These are phyloP conservation scores for Coniella lustricola DNA, from an alignment of 2,329 filamentous ascomycete species.

Conservation along the genomic window DNA sequence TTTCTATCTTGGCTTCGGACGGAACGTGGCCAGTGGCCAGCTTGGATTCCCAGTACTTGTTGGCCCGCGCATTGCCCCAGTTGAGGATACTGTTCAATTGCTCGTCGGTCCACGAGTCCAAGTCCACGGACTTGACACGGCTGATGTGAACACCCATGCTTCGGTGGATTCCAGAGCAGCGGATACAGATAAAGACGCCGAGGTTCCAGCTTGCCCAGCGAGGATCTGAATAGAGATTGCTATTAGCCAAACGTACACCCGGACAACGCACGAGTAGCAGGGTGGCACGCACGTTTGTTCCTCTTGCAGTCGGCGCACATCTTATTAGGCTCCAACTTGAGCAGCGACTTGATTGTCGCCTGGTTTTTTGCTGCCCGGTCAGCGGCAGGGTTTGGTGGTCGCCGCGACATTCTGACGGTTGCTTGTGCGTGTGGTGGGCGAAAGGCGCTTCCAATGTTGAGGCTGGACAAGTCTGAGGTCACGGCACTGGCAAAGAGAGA, in stretches of 20 bases:
- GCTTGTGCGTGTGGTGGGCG: slow-evolving; percentile 16
- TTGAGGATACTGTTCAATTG: slow-evolving; percentile 87
- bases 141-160: slow-evolving; percentile 99
- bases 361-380: slow-evolving; percentile 91
- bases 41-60: slow-evolving; percentile 99
- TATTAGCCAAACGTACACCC: neutral
- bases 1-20: slow-evolving; percentile 97
- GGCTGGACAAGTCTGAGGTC: neutral
- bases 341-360: slow-evolving; percentile 84
- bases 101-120: slow-evolving; percentile 98
- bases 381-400: slow-evolving; percentile 67
- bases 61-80: slow-evolving; percentile 94
- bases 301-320: slow-evolving; percentile 97
- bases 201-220: slow-evolving; percentile 99
- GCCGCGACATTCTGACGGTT: slow-evolving; percentile 61
- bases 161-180: slow-evolving; percentile 96
- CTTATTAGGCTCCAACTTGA: slow-evolving; percentile 95
- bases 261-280: too few species aligned
- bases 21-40: slow-evolving; percentile 84
- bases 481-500: neutral
- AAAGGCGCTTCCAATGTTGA: neutral
- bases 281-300: slow-evolving; percentile 73
- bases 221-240: slow-evolving; percentile 58
- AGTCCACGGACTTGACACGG: slow-evolving; percentile 93
- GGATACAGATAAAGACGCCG: slow-evolving; percentile 94